Conservation (phyloP, 2,329 filamentous ascomycete genomes). For the Lanzia echinophila region DNA sequence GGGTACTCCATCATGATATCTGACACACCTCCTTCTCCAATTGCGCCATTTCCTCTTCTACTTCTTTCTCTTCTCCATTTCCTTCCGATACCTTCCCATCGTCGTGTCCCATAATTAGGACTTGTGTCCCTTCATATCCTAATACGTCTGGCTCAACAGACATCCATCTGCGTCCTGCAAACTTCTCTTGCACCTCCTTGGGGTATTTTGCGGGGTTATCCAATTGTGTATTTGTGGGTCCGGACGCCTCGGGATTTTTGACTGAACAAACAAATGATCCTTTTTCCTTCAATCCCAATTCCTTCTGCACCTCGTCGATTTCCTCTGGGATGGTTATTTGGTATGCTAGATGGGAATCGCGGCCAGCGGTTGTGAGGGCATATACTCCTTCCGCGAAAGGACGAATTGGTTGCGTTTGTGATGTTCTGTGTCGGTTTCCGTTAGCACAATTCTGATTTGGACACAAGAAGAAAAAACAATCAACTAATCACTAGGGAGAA, state of each 20-base stretch:
- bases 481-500: neutral
- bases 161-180: constrained; percentile 66
- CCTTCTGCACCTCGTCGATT: constrained; percentile 64
- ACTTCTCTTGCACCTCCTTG: constrained; percentile 65
- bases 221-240: constrained; percentile 57
- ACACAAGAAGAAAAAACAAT: neutral
- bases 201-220: constrained; percentile 63
- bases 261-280: constrained; percentile 74
- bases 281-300: constrained; percentile 63
- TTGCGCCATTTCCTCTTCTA: constrained; percentile 62
- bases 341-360: constrained; percentile 72
- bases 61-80: constrained; percentile 46
- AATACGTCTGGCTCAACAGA: constrained; percentile 67
- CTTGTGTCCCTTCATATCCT: constrained; percentile 67
- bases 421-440: constrained; percentile 38
- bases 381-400: constrained; percentile 84
- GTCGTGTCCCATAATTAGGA: constrained; percentile 71
- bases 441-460: neutral
- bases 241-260: constrained; percentile 68
- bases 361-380: constrained; percentile 64
- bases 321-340: constrained; percentile 67
- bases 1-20: too few relatives aligned
- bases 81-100: constrained; percentile 47
- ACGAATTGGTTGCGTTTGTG: constrained; percentile 58
- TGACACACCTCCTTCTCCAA: constrained; percentile 62